These are phyloP conservation scores for Rhodosporidiobolus odoratus DNA, from an alignment of 768 basidiomycete genomes.

Conservation along the genomic window DNA sequence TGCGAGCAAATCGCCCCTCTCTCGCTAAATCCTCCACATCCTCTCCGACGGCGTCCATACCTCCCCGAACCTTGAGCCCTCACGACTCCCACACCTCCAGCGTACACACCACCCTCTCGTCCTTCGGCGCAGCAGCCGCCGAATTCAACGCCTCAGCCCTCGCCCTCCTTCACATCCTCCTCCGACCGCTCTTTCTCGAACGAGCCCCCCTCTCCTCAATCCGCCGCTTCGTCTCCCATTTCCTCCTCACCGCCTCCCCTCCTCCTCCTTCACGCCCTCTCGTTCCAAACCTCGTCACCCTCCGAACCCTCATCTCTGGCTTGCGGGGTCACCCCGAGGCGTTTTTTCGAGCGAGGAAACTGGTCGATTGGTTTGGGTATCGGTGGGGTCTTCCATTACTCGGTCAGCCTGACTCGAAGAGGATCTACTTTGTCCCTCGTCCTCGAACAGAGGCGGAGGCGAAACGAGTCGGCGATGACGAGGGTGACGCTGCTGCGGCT, in stretches of 20 bases:
- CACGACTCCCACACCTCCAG: neutral
- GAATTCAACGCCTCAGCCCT: constrained; percentile 53
- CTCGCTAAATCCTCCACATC: neutral
- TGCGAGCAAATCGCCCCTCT: neutral
- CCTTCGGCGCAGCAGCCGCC: neutral
- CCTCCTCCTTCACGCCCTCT: neutral
- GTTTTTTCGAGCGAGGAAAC: neutral
- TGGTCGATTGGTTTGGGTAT: constrained; percentile 17
- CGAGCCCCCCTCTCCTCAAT: constrained; percentile 4
- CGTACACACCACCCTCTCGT: constrained; percentile 48
- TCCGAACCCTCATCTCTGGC: constrained; percentile 12
- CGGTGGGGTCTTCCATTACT: neutral
- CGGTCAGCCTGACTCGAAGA: neutral
- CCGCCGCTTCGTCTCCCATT: constrained; percentile 1
- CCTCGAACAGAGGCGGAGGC: neutral
- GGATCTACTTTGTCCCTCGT: neutral
- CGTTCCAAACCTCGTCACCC: neutral
- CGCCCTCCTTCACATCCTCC: constrained; percentile 52
- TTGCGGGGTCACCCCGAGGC: neutral
- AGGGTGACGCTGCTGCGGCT: neutral
- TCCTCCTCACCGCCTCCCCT: neutral
- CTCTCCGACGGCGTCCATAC: neutral
- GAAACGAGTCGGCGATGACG: neutral
- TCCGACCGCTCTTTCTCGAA: constrained; percentile 56
- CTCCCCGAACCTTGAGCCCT: neutral